A percentile compares a stretch with the other conserved stretches of the same genome.
Evolutionary conservation across 805 yeast genomes (phyloP).

Genomic region (Lipomyces yamanashiensis): DNA sequence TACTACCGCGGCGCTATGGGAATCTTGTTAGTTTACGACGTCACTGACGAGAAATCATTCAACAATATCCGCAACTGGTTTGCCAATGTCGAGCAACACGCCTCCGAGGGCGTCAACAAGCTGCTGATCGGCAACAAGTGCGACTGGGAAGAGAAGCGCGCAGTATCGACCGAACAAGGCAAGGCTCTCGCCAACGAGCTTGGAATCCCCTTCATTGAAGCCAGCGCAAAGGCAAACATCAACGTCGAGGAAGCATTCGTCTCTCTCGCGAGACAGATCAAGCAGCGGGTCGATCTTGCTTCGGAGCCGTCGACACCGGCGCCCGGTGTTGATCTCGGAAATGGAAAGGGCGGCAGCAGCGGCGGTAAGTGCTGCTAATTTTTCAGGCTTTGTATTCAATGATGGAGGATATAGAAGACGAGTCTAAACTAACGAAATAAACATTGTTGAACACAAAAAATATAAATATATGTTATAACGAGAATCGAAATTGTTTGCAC

Average conservation of each 20-base stretch:
- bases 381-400: not conserved
- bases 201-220: slow-evolving; percentile 90
- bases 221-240: slow-evolving; percentile 91
- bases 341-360: slow-evolving; percentile 32
- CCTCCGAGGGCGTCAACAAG: slow-evolving; percentile 92
- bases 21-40: slow-evolving; percentile 94
- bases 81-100: slow-evolving; percentile 94
- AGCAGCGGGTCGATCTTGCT: slow-evolving; percentile 60
- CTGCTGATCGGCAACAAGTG: slow-evolving; percentile 92
- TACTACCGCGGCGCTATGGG: slow-evolving; percentile 99
- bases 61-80: slow-evolving; percentile 94
- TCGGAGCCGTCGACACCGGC: slow-evolving; percentile 38
- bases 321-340: slow-evolving; percentile 42
- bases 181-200: slow-evolving; percentile 83
- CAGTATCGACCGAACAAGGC: slow-evolving; percentile 86
- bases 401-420: too few species aligned
- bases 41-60: slow-evolving; percentile 94
- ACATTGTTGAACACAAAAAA: too few species aligned
- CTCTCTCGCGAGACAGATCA: slow-evolving; percentile 63
- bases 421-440: too few species aligned
- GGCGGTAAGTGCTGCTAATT: slow-evolving; percentile 45
- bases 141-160: slow-evolving; percentile 83
- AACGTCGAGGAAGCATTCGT: slow-evolving; percentile 92
- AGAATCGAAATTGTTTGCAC: too few species aligned
- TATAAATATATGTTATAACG: too few species aligned